Evolutionary conservation across 495 filamentous ascomycete genomes (phyloP), one percentile per base, ranked within the genome.

Genomic region (Hypoxylon fuscum): DNA sequence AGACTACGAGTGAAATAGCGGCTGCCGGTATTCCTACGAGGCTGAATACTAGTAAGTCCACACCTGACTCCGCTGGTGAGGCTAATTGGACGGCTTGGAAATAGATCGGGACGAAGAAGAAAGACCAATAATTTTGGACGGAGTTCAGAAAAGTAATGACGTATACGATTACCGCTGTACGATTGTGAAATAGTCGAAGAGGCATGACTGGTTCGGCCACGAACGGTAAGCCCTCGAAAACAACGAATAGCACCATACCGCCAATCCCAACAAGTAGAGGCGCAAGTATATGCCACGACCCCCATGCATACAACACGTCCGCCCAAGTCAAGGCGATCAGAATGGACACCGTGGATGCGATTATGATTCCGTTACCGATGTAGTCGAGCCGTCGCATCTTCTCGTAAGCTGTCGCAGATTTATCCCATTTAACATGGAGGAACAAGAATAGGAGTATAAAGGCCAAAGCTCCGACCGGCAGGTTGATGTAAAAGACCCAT

Each of bases 51-150:
- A 83, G 59, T 12, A 78, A 42, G 7, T 71, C 14, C 1, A 83
- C 66, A 1, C 80, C 81, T 0, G 80, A 73, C 9, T 64, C 62
- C 9, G 59, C 46, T 0, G 74, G 69, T 1, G 71, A 70, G 2
- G 57, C 45, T 8, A 65, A 54, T 3, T 66, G 66, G 1, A 81
- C 76, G 0, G 67, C 64, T 45, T 82, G 79, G 68, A 83, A 83
- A 60, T 81, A 83, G 6, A 84, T 62, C 0, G 81, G 77, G 0
- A 85, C 38, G 54, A 80, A 83, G 64, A 76, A 81, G 37, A 69
- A 59, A n/a, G 68, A 48, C 76, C 71, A 81, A 21, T 67, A 69
- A 17, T 60, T 66, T 9, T 65, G 34, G n/a, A 63, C 34, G 7
- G 68, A 59, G n/a, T 50, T 50, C 6, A 68, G 18, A 47, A 69